Conservation (phyloP, 768 basidiomycete genomes). For the Psilocybe sp. region DNA sequence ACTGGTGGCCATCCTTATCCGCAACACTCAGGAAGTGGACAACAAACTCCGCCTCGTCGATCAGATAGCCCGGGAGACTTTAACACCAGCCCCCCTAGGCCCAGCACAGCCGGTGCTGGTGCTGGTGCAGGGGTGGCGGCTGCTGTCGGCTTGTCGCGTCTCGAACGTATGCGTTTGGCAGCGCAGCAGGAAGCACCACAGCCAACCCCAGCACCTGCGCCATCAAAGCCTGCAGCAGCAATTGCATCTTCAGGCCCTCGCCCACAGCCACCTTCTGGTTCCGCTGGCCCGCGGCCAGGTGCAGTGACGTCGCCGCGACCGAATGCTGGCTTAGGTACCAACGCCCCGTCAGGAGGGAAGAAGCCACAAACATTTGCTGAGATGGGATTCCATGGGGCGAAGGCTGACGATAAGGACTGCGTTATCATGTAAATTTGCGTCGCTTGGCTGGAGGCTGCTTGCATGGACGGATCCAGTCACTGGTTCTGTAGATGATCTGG, state of each 20-base stretch:
- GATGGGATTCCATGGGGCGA: conserved; percentile 85
- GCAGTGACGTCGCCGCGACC: conserved; percentile 12
- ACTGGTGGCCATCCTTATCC: no score
- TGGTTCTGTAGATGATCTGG: not conserved
- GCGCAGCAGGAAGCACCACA: not conserved
- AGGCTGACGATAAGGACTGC: conserved; percentile 81
- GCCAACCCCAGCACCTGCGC: not conserved
- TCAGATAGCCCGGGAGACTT: no score
- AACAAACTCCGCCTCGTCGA: no score
- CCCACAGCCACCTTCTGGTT: not conserved
- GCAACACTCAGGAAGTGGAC: no score
- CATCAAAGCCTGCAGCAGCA: not conserved
- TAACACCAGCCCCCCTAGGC: not conserved
- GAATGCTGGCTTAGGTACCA: not conserved
- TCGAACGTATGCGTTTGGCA: conserved; percentile 17
- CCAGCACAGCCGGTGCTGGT: not conserved
- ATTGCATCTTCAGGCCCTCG: no score
- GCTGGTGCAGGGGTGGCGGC: conserved; percentile 8
- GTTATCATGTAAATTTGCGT: conserved; percentile 67
- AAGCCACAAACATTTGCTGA: conserved; percentile 84
- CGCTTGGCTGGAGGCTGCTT: not conserved
- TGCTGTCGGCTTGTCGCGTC: conserved; percentile 11
- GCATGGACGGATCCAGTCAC: not conserved
- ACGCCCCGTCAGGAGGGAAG: conserved; percentile 9
- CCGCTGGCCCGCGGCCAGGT: conserved; percentile 16